A percentile compares a stretch with the other conserved stretches of the same genome.
These are phyloP conservation scores for Paramecium bursaria DNA, from an alignment of 73 alveolate genomes.

Conservation along the genomic window DNA sequence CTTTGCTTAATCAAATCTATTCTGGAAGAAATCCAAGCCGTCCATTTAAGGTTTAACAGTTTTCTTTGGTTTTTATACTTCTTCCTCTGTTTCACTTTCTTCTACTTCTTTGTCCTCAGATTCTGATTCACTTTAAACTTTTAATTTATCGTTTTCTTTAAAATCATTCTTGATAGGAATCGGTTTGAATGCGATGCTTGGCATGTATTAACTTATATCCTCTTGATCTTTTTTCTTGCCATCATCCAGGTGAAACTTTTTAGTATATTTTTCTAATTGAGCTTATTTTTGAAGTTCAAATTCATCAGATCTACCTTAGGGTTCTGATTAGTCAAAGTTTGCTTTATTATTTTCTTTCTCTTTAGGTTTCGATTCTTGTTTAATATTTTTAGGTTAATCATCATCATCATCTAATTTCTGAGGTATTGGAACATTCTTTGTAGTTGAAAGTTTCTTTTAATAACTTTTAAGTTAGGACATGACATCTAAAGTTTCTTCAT, in stretches of 20 bases:
- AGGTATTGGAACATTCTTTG: conserved; percentile 29
- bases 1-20: background rate
- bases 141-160: too few relatives aligned
- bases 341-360: too few relatives aligned
- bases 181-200: conserved; percentile 43
- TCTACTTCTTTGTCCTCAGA: background rate
- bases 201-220: conserved; percentile 16
- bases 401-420: conserved; percentile 16
- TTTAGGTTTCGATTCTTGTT: too few relatives aligned
- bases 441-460: conserved; percentile 40
- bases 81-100: background rate
- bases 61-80: background rate
- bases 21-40: background rate
- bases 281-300: conserved; percentile 44
- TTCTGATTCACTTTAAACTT: too few relatives aligned
- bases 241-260: conserved; percentile 57
- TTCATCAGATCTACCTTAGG: conserved; percentile 20
- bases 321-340: background rate
- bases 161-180: background rate
- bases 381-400: too few relatives aligned
- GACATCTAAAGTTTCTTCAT: conserved; percentile 42
- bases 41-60: background rate
- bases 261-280: conserved; percentile 48
- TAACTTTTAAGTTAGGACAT: conserved; percentile 53
- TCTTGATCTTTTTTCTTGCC: conserved; percentile 29